phyloP scores from a whole-genome alignment of 257 asterid species.

The Thymus mandschuricus region DNA sequence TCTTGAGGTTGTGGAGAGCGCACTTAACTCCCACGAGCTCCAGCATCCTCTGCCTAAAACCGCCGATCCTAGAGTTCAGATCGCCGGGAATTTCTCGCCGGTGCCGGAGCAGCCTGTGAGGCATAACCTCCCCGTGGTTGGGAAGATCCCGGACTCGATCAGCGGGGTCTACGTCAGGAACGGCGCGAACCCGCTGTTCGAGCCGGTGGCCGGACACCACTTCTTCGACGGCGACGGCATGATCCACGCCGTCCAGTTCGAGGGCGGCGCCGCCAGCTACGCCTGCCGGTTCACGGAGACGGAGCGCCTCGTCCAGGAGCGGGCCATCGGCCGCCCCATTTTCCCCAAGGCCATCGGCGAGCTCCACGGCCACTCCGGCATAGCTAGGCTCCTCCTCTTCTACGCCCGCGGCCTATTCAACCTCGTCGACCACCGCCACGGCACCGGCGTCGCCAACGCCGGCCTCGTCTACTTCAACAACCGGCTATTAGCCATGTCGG shows the following conservation, averaged over 20 bases:
- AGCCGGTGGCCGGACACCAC: conserved; percentile 94
- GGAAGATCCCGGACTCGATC: conserved; percentile 66
- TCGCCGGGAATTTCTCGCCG: conserved; percentile 92
- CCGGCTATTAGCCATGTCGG: conserved; percentile 89
- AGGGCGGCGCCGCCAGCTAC: conserved; percentile 69
- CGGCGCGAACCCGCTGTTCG: conserved; percentile 92
- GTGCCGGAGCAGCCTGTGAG: conserved; percentile 80
- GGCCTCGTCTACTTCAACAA: conserved; percentile 83
- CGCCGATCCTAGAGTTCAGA: conserved; percentile 84
- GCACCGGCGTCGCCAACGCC: conserved; percentile 97
- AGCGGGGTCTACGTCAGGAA: conserved; percentile 79
- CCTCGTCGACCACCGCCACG: conserved; percentile 70
- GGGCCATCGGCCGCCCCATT: conserved; percentile 75
- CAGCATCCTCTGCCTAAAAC: conserved; percentile 81
- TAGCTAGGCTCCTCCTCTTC: conserved; percentile 79
- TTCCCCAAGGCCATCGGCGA: conserved; percentile 98
- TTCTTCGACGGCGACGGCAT: conserved; percentile 99
- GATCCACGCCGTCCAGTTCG: conserved; percentile 83
- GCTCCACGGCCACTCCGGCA: conserved; percentile 91
- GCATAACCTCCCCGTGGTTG: conserved; percentile 64
- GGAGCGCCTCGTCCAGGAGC: conserved; percentile 67
- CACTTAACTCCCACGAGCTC: conserved; percentile 63
- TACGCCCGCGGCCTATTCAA: conserved; percentile 79
- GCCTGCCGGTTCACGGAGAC: conserved; percentile 93
- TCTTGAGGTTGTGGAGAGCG: conserved; percentile 71